Evolutionary conservation across 2,329 filamentous ascomycete species (phyloP).

Genomic region (Nothopassalora personata): DNA sequence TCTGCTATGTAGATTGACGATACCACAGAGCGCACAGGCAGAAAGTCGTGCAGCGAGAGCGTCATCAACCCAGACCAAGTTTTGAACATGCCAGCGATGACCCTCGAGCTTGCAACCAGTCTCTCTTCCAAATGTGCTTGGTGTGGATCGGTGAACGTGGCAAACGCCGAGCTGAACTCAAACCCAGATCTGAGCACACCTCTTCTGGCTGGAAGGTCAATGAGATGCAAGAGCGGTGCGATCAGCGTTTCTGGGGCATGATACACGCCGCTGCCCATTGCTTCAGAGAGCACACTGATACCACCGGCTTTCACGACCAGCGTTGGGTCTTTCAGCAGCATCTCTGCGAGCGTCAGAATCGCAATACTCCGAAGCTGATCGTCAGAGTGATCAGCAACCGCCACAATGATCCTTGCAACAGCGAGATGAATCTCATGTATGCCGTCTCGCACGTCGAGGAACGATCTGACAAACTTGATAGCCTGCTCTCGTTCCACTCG

Average conservation of each 20-base stretch:
- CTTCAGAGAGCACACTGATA: conserved; percentile 81
- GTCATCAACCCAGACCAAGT: conserved; percentile 91
- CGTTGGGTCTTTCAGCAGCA: conserved; percentile 78
- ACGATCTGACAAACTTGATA: conserved; percentile 90
- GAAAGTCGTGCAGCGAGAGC: conserved; percentile 80
- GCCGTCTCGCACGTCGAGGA: conserved; percentile 91
- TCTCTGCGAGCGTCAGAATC: conserved; percentile 85
- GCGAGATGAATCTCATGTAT: conserved; percentile 80
- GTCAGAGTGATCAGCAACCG: conserved; percentile 79
- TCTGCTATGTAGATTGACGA: conserved; percentile 57
- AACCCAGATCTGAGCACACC: conserved; percentile 81
- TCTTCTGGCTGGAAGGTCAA: conserved; percentile 76
- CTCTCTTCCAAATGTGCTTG: conserved; percentile 54
- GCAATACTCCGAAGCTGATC: conserved; percentile 86
- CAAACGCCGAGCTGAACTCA: conserved; percentile 79
- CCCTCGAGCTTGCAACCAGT: conserved; percentile 81
- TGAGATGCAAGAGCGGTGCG: conserved; percentile 78
- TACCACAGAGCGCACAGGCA: conserved; percentile 76
- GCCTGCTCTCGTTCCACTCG: conserved; percentile 95
- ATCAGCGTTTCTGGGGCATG: conserved; percentile 87
- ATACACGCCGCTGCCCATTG: conserved; percentile 83
- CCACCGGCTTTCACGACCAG: conserved; percentile 79
- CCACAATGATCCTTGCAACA: conserved; percentile 82
- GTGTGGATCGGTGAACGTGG: conserved; percentile 81
- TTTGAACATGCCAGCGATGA: conserved; percentile 85